Base-by-base conservation (phyloP, 2,329 filamentous ascomycete genomes). In the Chaetomium strumarium region DNA sequence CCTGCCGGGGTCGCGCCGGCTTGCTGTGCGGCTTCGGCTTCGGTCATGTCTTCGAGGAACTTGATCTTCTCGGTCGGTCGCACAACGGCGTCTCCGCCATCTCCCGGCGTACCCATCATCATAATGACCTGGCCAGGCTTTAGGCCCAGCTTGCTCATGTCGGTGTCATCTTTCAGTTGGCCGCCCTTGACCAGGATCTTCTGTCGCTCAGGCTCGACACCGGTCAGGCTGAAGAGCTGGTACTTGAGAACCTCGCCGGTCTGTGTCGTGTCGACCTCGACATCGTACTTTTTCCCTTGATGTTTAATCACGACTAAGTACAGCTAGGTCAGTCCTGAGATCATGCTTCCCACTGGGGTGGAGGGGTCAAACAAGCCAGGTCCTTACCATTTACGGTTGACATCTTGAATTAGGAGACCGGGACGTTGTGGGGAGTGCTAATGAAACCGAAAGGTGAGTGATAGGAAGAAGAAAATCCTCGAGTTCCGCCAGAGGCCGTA, bases 1-100 rank as follows among this genome's bases (percentile, higher is more conserved):
- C 93, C 93, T 52, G 91, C 87, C 1, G 95, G 93, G 42, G 80
- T 92, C 44, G 91, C 91, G 53, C 89, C 90, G 55, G 85, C 86
- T 66, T 86, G 81, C 68, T 84, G 84, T 19, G 93, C 92, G 48
- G 84, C 82, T 70, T 97, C 92, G 30, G 90, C 91, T 67, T 95
- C 91, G 24, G 89, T 95, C 92, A 99, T 96, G 68, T 99, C 93
- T 71, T 99, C 93, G 58, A 95, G 72, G 64, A 99, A 99, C 70
- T 88, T 93, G 65, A 91, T 78, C 61, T 81, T 78, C 65, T 95
- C 86, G 66, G 86, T 88, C 31, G 93, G 93, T 48, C 86, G 83
- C 55, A 85, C 75, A 30, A 88, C 75, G 17, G 71, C 77, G 33
- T 71, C 74, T 39, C 78, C 78, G 46, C 80, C 83, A 13, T 81